Evolutionary conservation across 805 yeast species (phyloP), one percentile per base, ranked within the genome.

Genomic region (Starmerella apicola): DNA sequence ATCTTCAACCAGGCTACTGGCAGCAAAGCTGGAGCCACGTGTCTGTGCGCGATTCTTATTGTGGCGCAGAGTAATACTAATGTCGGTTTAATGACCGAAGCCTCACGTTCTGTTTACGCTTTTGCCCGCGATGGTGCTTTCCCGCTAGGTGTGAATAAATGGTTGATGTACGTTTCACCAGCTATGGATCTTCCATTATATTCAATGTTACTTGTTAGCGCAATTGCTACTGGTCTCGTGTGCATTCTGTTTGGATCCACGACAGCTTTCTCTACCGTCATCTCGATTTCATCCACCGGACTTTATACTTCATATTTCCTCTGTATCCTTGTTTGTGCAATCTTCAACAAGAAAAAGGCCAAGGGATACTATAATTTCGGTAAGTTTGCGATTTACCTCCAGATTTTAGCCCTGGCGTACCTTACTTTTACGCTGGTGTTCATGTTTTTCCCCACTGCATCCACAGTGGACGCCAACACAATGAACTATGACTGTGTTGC

Each of bases 401-500:
- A 77, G 52, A 50, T 66, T 19, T 68, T 77, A 3, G 61, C 71
- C 12, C 42, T 77, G 3, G 49, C 56, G 3, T 78, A 83, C 81
- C 66, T 81, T 0, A 35, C 67, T 0, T 78, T 79, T 51, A 68
- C 77, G 5, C 44, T 72, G 4, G 67, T 76, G 2, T 73, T 78
- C 58, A 78, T 71, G 62, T 72, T 75, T 33, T 72, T 78, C 63
- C 85, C 86, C 24, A 60, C 73, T 19, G 62, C 61, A 8, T 65
- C 72, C 70, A 85, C 85, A 2, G 84, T 68, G 2, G 63, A 66
- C 2, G 68, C 66, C 26, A 70, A 71, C 31, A 66, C 68, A 45
- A 79, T 79, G 85, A 79, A 79, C 55, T 79, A 79, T 49, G 74
- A 76, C n/a, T 7, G 80, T 73, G 17, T 61, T 70, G 32, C 43